These are phyloP conservation scores for Porcisia deanei DNA, from an alignment of 208 protist species.

Conservation along the genomic window DNA sequence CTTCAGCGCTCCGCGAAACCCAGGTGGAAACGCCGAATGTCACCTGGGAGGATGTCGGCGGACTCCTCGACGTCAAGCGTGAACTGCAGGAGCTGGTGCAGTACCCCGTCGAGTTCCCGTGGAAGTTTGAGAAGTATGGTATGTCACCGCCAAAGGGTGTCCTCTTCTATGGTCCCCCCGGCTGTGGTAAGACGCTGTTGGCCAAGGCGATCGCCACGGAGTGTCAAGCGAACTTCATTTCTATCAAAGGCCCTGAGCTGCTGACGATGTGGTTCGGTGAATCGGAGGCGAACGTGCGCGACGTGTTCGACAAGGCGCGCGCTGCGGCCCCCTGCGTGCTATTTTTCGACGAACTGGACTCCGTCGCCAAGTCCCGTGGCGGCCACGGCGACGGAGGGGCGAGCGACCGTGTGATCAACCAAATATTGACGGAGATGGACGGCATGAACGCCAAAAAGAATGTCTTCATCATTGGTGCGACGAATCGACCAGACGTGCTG, in stretches of 20 bases:
- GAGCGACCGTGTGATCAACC: slow-evolving; percentile 99
- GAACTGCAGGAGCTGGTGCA: slow-evolving; percentile 99
- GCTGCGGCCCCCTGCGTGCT: slow-evolving; percentile 99
- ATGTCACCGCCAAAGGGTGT: slow-evolving; percentile 98
- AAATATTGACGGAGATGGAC: slow-evolving; percentile 99
- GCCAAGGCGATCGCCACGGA: slow-evolving; percentile 98
- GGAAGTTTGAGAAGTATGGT: slow-evolving; percentile 99
- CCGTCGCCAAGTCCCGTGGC: slow-evolving; percentile 98
- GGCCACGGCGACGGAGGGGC: slow-evolving; percentile 97
- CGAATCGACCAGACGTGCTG: slow-evolving; percentile 99
- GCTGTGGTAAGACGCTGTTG: slow-evolving; percentile 99
- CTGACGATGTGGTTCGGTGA: slow-evolving; percentile 99
- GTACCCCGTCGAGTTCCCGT: slow-evolving; percentile 99
- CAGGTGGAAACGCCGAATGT: slow-evolving; percentile 99
- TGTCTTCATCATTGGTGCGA: slow-evolving; percentile 99
- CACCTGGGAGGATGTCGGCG: slow-evolving; percentile 99
- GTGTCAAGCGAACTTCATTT: slow-evolving; percentile 99
- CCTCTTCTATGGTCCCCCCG: slow-evolving; percentile 98
- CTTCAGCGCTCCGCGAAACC: slow-evolving; percentile 99
- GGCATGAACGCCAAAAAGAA: slow-evolving; percentile 99
- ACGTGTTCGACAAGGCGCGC: slow-evolving; percentile 99
- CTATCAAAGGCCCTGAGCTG: slow-evolving; percentile 99
- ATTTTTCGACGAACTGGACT: slow-evolving; percentile 99
- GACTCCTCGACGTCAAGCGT: slow-evolving; percentile 97
- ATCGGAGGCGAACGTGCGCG: slow-evolving; percentile 99